Evolutionary conservation across 805 yeast genomes (phyloP).

Genomic region (Candida nemodendra): DNA sequence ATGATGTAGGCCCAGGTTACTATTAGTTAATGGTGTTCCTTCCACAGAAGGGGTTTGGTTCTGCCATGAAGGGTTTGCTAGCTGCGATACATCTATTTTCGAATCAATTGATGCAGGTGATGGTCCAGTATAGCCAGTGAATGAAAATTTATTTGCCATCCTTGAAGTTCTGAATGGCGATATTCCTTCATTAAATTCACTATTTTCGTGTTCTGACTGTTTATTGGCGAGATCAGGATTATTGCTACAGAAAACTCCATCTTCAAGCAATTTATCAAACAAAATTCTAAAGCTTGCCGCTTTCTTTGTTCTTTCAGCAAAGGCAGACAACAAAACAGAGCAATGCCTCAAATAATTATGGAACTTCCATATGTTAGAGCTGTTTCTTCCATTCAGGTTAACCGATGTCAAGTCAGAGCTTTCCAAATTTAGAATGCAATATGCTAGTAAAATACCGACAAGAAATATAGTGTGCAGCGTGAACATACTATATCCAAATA

Average conservation of each 20-base stretch:
- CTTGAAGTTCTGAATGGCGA: neutral
- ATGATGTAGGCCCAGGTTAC: conserved; percentile 8
- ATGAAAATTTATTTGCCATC: neutral
- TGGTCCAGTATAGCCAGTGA: neutral
- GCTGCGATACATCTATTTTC: neutral
- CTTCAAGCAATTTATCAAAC: conserved; percentile 17
- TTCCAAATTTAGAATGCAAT: conserved; percentile 15
- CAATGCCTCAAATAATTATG: conserved; percentile 17
- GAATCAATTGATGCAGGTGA: neutral
- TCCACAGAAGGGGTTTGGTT: neutral
- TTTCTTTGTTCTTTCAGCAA: conserved; percentile 19
- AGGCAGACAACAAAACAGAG: conserved; percentile 15
- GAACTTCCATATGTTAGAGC: conserved; percentile 9
- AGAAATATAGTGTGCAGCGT: conserved; percentile 17
- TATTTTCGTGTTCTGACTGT: neutral
- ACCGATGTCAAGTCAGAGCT: neutral
- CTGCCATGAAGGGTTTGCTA: neutral
- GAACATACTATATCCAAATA: conserved; percentile 19
- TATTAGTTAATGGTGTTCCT: neutral
- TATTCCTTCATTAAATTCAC: neutral
- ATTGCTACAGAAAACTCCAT: conserved; percentile 8
- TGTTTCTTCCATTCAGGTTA: neutral
- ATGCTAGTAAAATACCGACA: conserved; percentile 17
- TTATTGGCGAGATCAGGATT: neutral
- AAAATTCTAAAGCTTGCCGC: conserved; percentile 21